Evolutionary conservation across 441 rosid genomes (phyloP).

Genomic region (Bruguiera hainesii): DNA sequence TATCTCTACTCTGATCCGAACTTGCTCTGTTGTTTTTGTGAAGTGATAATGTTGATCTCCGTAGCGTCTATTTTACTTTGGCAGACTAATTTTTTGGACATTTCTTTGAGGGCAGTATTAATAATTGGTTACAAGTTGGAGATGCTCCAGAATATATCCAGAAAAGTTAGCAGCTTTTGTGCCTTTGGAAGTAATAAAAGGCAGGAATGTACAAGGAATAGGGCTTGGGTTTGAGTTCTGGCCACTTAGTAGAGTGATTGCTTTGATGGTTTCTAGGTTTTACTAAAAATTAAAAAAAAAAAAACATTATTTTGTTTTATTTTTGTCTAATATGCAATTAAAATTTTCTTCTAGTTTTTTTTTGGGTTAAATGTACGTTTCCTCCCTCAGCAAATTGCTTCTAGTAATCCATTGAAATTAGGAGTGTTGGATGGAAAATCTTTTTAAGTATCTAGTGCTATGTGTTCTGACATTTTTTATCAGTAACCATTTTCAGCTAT

Average conservation of each 20-base stretch:
- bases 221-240: not conserved
- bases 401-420: too few species aligned
- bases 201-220: not conserved
- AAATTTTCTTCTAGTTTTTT: not conserved
- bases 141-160: not conserved
- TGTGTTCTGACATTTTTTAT: too few species aligned
- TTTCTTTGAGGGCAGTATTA: not conserved
- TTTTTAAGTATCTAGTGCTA: too few species aligned
- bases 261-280: not conserved
- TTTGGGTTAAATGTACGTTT: not conserved
- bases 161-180: not conserved
- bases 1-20: slow-evolving; percentile 8
- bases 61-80: not conserved
- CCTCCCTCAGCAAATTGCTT: not conserved
- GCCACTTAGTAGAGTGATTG: not conserved
- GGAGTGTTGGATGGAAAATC: too few species aligned
- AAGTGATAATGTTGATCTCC: not conserved
- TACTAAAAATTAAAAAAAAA: not conserved
- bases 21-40: slow-evolving; percentile 3
- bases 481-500: slow-evolving; percentile 4
- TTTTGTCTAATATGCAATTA: not conserved
- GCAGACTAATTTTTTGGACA: not conserved
- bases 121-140: not conserved
- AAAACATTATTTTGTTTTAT: too few species aligned
- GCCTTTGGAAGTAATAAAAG: not conserved